Base-by-base conservation (phyloP, 2,329 filamentous ascomycete genomes). In the Chaetomium olivaceum region DNA sequence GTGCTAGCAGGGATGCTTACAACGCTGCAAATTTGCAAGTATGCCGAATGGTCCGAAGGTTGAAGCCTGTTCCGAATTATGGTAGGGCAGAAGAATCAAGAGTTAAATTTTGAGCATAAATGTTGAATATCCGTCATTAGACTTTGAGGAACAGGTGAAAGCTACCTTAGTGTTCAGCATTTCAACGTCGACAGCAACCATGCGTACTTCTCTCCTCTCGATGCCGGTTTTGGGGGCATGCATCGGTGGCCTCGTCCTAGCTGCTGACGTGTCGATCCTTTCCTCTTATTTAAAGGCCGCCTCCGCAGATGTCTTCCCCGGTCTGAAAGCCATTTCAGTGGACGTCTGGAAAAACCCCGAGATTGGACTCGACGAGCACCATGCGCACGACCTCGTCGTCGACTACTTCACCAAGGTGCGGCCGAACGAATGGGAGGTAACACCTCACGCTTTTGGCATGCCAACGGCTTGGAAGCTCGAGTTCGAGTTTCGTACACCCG, bases 341-440 rank as follows among this genome's bases (percentile, higher is more conserved):
- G 29, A 51, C 48, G 43, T 61, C 58, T 61, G 58, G 58, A 52
- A 25, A 5, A 33, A 61, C 48, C 58, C 58, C 12, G 58, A 61
- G 46, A 48, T 52, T 9, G 58, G 58, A 3, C 58, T 48, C 46
- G 43, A 27, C 27, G 58, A 61, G 31, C 21, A 36, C 58, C 48
- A 52, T 29, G 58, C 58, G 4, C 58, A 61, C 48, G 29, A 61
- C 48, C 58, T 61, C 21, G 43, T 61, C 29, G 48, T 61, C 46
- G 58, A 61, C 29, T 61, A 61, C 48, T 61, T 61, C 31, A 52
- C 58, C 29, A 29, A 51, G 9, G 19, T 27, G 4, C 58, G 46
- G 9, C 31, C 58, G 12, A 21, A 31, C 12, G 31, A 52, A 36
- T 61, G 58, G 58, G 48, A 33, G 11, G 48, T 61, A 9, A 61